Percentiles rank a stretch among this genome's conserved stretches.
Conservation (phyloP, 1,284 basidiomycete species). For the Ustilago esculenta region DNA sequence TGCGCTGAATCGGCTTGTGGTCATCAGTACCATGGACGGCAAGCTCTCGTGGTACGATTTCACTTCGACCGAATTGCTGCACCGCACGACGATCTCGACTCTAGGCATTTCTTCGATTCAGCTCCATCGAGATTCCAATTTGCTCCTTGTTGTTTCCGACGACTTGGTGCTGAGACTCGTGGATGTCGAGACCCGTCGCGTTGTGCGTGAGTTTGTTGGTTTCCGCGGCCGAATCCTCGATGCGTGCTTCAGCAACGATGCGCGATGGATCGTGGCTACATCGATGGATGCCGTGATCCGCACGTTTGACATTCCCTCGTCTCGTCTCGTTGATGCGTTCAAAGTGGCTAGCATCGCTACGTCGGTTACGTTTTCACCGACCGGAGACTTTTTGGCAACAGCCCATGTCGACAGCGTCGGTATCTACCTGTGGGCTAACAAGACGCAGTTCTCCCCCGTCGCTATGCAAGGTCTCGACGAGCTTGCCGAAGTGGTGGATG, state of each 20-base stretch:
- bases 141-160: conserved; percentile 86
- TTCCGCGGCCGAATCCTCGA: conserved; percentile 61
- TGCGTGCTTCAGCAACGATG: conserved; percentile 83
- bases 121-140: conserved; percentile 83
- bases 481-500: conserved; percentile 73
- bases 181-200: conserved; percentile 86
- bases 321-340: conserved; percentile 90
- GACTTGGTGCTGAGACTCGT: conserved; percentile 84
- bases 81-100: conserved; percentile 74
- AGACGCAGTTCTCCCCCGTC: conserved; percentile 89
- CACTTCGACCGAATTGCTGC: conserved; percentile 78
- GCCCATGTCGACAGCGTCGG: conserved; percentile 93
- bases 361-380: conserved; percentile 89
- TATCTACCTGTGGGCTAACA: conserved; percentile 95
- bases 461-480: conserved; percentile 82
- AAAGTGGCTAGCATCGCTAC: conserved; percentile 88
- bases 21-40: conserved; percentile 88
- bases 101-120: conserved; percentile 78
- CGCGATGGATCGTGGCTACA: conserved; percentile 87
- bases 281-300: conserved; percentile 91
- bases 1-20: conserved; percentile 80
- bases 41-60: conserved; percentile 95
- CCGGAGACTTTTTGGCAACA: conserved; percentile 94
- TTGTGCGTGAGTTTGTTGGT: conserved; percentile 81
- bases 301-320: conserved; percentile 95